Conservation (phyloP, 257 asterid species). For the Gentiana macrophylla region DNA sequence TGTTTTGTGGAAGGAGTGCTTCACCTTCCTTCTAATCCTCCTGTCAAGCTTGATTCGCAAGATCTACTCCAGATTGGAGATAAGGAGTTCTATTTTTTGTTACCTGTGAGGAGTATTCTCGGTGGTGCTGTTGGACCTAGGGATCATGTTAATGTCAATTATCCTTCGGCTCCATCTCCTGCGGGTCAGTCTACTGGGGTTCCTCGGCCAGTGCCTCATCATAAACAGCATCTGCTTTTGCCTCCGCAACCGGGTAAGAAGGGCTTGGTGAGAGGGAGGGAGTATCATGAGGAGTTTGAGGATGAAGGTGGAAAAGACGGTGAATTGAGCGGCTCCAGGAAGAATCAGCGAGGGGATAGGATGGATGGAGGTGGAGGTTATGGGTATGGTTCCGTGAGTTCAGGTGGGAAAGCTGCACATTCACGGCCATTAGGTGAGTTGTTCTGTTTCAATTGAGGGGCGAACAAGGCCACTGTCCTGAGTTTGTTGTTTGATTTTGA, state of each 20-base stretch:
- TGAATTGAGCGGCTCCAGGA: slow-evolving; percentile 30
- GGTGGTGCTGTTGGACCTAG: slow-evolving; percentile 82
- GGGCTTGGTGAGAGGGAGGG: slow-evolving; percentile 47
- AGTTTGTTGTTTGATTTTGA: not conserved
- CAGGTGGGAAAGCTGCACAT: slow-evolving; percentile 40
- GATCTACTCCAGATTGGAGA: slow-evolving; percentile 93
- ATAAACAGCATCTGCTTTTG: slow-evolving; percentile 29
- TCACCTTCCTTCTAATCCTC: slow-evolving; percentile 71
- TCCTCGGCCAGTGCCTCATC: slow-evolving; percentile 21
- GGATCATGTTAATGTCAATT: slow-evolving; percentile 35
- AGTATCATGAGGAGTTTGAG: slow-evolving; percentile 51
- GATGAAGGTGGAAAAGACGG: slow-evolving; percentile 50
- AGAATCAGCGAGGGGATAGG: slow-evolving; percentile 42
- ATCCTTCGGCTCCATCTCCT: slow-evolving; percentile 13
- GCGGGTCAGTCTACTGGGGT: slow-evolving; percentile 12
- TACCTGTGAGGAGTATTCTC: slow-evolving; percentile 70
- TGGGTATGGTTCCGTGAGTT: slow-evolving; percentile 49
- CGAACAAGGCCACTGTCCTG: not conserved
- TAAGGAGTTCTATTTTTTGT: slow-evolving; percentile 74
- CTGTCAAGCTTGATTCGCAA: slow-evolving; percentile 92
- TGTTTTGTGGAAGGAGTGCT: slow-evolving; percentile 92
- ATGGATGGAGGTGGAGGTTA: slow-evolving; percentile 32
- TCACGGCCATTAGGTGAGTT: slow-evolving; percentile 54
- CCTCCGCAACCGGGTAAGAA: slow-evolving; percentile 57
- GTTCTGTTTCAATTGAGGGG: not conserved